Evolutionary conservation across 192 early-diverging fungal genomes (phyloP).

Genomic region (Linnemannia zychae): DNA sequence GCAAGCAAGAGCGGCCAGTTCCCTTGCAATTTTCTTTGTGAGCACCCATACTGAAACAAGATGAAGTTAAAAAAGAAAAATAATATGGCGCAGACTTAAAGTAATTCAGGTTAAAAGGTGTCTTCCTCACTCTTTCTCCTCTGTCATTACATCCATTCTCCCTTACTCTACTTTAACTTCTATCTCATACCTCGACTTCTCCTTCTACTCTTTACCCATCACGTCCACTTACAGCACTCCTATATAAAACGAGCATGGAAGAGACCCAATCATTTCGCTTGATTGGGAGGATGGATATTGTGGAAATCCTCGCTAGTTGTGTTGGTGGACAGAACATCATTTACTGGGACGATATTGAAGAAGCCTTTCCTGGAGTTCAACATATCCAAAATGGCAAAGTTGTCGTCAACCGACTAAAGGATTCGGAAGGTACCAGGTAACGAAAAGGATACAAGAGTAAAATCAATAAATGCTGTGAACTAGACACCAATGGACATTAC

Average conservation of each 20-base stretch:
- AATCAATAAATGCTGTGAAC: background rate
- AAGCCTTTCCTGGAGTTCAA: background rate
- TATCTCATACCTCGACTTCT: background rate
- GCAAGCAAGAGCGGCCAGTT: too few species aligned
- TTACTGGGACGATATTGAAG: slow-evolving; percentile 11
- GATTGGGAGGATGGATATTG: background rate
- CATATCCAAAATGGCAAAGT: background rate
- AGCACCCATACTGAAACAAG: background rate
- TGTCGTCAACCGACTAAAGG: background rate
- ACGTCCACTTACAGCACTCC: background rate
- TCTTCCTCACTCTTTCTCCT: background rate
- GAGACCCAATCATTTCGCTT: slow-evolving; percentile 17
- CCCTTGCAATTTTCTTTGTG: background rate
- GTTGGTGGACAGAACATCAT: slow-evolving; percentile 7
- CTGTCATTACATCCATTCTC: background rate
- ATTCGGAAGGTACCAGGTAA: background rate
- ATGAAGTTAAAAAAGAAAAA: slow-evolving; percentile 3
- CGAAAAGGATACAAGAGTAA: background rate
- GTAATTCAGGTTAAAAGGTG: background rate
- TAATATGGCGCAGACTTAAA: too few species aligned
- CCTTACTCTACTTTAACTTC: background rate
- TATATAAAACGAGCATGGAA: background rate
- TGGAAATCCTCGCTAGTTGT: background rate
- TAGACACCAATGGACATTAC: background rate
- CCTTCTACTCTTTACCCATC: background rate